Evolutionary conservation across 768 basidiomycete genomes (phyloP).

Genomic region (Cystobasidium ongulense): DNA sequence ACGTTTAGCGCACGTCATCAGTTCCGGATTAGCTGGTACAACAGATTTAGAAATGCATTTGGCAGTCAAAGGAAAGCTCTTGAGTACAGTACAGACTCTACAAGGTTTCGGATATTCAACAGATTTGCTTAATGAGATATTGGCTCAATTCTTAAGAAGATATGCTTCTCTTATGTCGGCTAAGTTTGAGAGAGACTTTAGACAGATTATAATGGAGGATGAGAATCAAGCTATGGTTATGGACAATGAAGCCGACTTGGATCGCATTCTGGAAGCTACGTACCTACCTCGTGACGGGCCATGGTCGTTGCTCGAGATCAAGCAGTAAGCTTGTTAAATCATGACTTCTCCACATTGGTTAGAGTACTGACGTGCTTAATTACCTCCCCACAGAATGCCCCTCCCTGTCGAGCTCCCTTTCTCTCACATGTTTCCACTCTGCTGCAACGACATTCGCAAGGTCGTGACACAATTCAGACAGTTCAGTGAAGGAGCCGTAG

Average conservation of each 20-base stretch:
- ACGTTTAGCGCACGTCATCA: constrained; percentile 64
- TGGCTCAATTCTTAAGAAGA: constrained; percentile 80
- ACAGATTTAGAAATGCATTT: constrained; percentile 73
- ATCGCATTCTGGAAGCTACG: constrained; percentile 66
- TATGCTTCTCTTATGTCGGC: constrained; percentile 72
- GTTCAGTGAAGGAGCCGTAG: constrained; percentile 88
- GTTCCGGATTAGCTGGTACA: constrained; percentile 62
- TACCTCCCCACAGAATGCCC: constrained; percentile 49
- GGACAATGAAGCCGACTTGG: constrained; percentile 54
- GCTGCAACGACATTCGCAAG: constrained; percentile 79
- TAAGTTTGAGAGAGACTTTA: constrained; percentile 73
- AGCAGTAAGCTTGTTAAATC: constrained; percentile 48
- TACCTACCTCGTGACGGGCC: constrained; percentile 67
- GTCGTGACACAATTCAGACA: constrained; percentile 94
- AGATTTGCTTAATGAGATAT: constrained; percentile 67
- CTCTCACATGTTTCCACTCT: constrained; percentile 91
- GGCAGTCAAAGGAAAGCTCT: constrained; percentile 69
- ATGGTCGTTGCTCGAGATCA: constrained; percentile 31
- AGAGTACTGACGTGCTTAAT: neutral
- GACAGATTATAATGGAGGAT: constrained; percentile 65
- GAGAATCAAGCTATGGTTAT: constrained; percentile 81
- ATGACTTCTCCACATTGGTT: neutral
- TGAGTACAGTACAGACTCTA: constrained; percentile 80
- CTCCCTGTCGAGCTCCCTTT: constrained; percentile 74
- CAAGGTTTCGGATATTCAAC: constrained; percentile 83